phyloP scores from a whole-genome alignment of 805 yeast genomes.

The Candida coleopterorum region DNA sequence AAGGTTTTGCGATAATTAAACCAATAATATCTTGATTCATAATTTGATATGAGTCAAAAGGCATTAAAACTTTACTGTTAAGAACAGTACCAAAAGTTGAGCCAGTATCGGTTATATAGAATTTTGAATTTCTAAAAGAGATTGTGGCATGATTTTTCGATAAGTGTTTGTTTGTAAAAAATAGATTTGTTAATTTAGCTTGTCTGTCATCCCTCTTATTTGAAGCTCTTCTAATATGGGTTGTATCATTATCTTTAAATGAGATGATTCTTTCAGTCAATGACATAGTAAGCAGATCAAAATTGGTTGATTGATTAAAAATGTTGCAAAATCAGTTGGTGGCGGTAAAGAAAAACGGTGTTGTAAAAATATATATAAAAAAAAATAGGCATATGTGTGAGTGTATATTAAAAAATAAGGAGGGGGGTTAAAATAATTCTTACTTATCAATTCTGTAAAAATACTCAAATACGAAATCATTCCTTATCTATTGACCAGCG shows the following conservation, averaged over 20 bases:
- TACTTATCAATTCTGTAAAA: not conserved
- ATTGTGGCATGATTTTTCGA: slow-evolving; percentile 35
- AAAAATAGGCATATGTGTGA: too few relatives aligned
- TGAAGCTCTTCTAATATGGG: slow-evolving; percentile 8
- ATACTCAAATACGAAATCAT: not conserved
- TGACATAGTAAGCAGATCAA: not conserved
- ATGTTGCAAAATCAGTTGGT: not conserved
- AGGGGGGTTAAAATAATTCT: too few relatives aligned
- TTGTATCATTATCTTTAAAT: not conserved
- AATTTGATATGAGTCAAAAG: slow-evolving; percentile 15
- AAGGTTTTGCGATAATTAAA: slow-evolving; percentile 31
- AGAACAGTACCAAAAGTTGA: slow-evolving; percentile 40
- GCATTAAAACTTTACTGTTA: slow-evolving; percentile 17
- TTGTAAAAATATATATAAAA: not conserved
- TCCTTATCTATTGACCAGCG: not conserved
- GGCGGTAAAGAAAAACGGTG: too few relatives aligned
- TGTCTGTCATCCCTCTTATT: slow-evolving; percentile 6
- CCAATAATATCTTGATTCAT: slow-evolving; percentile 27
- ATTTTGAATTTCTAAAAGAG: slow-evolving; percentile 11
- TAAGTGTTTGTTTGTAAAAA: slow-evolving; percentile 30
- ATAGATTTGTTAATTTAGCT: slow-evolving; percentile 25
- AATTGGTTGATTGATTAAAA: not conserved
- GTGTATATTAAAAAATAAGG: too few relatives aligned
- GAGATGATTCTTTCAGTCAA: slow-evolving; percentile 5
- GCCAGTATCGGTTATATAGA: slow-evolving; percentile 24